Percentiles rank a stretch among this genome's conserved stretches.
Evolutionary conservation across 225 moss, liverwort and hornwort species (phyloP).

Genomic region (Sphagnum tenellum): DNA sequence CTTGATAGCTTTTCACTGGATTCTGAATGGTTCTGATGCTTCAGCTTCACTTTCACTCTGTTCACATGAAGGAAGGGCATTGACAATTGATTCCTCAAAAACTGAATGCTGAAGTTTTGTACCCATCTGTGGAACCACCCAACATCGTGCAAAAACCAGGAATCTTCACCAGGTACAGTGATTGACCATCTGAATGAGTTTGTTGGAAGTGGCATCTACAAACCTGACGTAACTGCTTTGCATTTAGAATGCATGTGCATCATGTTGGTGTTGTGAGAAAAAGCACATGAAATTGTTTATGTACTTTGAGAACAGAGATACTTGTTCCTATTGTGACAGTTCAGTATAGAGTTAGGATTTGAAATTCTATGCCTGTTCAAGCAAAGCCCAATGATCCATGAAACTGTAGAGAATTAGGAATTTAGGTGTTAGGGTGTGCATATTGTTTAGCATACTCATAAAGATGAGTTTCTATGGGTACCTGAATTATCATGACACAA

Average conservation of each 20-base stretch:
- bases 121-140: slow-evolving; percentile 37
- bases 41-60: slow-evolving; percentile 13
- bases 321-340: too few relatives aligned
- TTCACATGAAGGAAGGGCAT: slow-evolving; percentile 20
- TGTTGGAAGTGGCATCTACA: too few relatives aligned
- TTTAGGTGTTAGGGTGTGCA: too few relatives aligned
- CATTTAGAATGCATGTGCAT: too few relatives aligned
- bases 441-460: not conserved
- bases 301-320: too few relatives aligned
- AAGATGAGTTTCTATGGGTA: not conserved
- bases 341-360: too few relatives aligned
- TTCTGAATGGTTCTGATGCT: not conserved
- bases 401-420: not conserved
- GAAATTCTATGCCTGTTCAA: not conserved
- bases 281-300: too few relatives aligned
- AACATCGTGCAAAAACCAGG: not conserved
- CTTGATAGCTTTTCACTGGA: too few relatives aligned
- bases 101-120: slow-evolving; percentile 55
- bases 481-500: not conserved
- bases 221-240: too few relatives aligned
- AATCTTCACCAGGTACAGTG: too few relatives aligned
- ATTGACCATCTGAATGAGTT: too few relatives aligned
- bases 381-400: not conserved
- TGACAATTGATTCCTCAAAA: slow-evolving; percentile 24
- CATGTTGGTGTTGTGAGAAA: too few relatives aligned